Base-by-base conservation (phyloP, 805 yeast genomes). In the Kurtzmaniella cleridarum region DNA sequence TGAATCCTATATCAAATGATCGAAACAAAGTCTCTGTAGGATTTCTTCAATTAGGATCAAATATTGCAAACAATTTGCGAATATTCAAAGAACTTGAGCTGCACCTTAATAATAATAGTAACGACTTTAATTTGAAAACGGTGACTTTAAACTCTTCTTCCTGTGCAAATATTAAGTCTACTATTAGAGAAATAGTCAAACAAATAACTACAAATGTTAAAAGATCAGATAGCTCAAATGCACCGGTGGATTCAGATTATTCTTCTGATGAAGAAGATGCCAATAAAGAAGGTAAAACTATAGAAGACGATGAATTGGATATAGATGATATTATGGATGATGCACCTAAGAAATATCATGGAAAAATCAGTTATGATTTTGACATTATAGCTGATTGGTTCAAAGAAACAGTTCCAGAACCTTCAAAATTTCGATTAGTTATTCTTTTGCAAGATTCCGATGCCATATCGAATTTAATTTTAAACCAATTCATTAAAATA, bases 21-120 rank as follows among this genome's bases (percentile, higher is more conserved):
- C 8, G 39, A 30, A 32, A 32, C 12, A 58, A 59, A 41, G 42
- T 66, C 6, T 57, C 57, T 9, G 50, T 56, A 8, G 71, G 65
- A 2, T 64, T 59, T 39, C 49, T 68, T 14, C 64, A 55, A 42
- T 47, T 68, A 36, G 60, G 67, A 23, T 58, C 71, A 12, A 66
- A 68, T 45, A 61, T 61, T 9, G 70, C 71, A 27, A 67, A 66
- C 44, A 68, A 67, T 46, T 46, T 55, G 31, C 50, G 72, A 17
- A 60, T 66, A 10, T 46, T 68, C 18, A 52, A 62, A n/a, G 70
- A 66, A 33, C 60, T 67, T 38, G 50, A 55, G 16, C 30, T 40
- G 11, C 50, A 49, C 36, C 40, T 58, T 18, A 24, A 15, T 12
- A 34, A 36, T 23, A 27, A 23, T 23, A 32, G 11, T 16, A 36